Evolutionary conservation across 768 basidiomycete genomes (phyloP).

Genomic region (Leccinellum albellum): DNA sequence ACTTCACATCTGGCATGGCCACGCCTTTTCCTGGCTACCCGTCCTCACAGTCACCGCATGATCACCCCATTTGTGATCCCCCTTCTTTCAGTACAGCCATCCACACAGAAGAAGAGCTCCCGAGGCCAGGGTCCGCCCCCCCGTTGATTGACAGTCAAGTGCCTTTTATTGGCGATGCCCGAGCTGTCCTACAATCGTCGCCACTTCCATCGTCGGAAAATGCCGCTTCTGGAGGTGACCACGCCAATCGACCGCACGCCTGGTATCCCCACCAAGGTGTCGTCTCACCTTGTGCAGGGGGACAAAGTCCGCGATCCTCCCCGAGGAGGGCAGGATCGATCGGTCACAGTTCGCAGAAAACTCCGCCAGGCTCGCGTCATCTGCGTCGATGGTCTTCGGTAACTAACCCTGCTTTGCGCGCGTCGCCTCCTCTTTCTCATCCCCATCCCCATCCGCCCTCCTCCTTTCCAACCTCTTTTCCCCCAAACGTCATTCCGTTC

Average conservation of each 20-base stretch:
- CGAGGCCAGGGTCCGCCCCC: constrained; percentile 27
- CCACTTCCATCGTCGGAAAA: constrained; percentile 9
- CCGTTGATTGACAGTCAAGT: constrained; percentile 28
- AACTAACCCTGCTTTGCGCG: constrained; percentile 25
- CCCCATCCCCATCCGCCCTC: neutral
- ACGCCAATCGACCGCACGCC: constrained; percentile 14
- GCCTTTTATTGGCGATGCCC: constrained; percentile 27
- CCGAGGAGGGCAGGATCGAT: constrained; percentile 31
- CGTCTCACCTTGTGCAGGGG: constrained; percentile 11
- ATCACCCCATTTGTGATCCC: constrained; percentile 23
- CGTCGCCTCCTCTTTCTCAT: constrained; percentile 10
- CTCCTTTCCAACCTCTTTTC: constrained; percentile 10
- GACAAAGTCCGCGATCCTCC: constrained; percentile 33
- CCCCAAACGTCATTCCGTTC: constrained; percentile 14
- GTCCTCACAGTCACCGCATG: constrained; percentile 29
- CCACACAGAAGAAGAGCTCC: constrained; percentile 19
- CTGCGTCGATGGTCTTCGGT: constrained; percentile 32
- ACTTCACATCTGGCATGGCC: constrained; percentile 18
- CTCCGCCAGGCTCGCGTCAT: constrained; percentile 27
- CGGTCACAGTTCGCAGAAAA: constrained; percentile 29
- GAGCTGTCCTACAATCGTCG: constrained; percentile 18
- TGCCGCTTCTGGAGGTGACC: constrained; percentile 9
- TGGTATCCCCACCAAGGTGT: constrained; percentile 18
- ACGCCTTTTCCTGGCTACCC: constrained; percentile 30
- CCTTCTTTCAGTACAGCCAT: constrained; percentile 29